A percentile compares a stretch with the other conserved stretches of the same genome.
These are phyloP conservation scores for Suhomyces atakaporum DNA, from an alignment of 1,139 yeast genomes.

Conservation along the genomic window DNA sequence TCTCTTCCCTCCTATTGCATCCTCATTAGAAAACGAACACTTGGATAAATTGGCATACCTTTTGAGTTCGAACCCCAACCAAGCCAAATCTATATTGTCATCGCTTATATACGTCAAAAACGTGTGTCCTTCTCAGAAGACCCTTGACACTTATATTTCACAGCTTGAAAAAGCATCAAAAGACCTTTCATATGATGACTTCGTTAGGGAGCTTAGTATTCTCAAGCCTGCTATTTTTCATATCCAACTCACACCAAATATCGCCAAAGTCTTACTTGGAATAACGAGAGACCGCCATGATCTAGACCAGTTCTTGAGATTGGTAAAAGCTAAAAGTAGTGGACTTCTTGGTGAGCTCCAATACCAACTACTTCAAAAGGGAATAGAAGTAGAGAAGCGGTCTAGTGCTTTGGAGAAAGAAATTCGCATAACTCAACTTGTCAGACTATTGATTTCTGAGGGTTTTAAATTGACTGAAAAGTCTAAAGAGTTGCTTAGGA, in stretches of 20 bases:
- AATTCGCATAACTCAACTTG: slow-evolving; percentile 23
- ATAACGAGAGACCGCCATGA: slow-evolving; percentile 29
- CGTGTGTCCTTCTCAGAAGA: slow-evolving; percentile 28
- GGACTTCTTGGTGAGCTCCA: slow-evolving; percentile 18
- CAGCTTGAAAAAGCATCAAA: slow-evolving; percentile 6
- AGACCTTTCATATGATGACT: slow-evolving; percentile 4
- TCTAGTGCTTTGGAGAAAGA: slow-evolving; percentile 7
- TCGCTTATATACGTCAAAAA: slow-evolving; percentile 21
- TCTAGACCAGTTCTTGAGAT: slow-evolving; percentile 32
- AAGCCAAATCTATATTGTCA: slow-evolving; percentile 23
- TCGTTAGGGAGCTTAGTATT: slow-evolving; percentile 26
- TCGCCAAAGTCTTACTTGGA: slow-evolving; percentile 27
- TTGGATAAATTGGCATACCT: slow-evolving; percentile 32
- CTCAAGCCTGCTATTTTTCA: slow-evolving; percentile 38
- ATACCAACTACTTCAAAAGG: slow-evolving; percentile 15
- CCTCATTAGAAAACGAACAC: slow-evolving; percentile 20
- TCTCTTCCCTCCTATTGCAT: slow-evolving; percentile 3
- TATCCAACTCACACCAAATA: slow-evolving; percentile 19
- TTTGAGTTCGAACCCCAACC: slow-evolving; percentile 21
- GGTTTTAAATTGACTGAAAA: slow-evolving; percentile 11
- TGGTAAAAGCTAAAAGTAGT: slow-evolving; percentile 17
- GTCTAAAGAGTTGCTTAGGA: slow-evolving; percentile 8
- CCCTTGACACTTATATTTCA: slow-evolving; percentile 24
- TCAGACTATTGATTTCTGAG: slow-evolving; percentile 17
- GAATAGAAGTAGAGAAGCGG: slow-evolving; percentile 11